phyloP scores from a whole-genome alignment of 345 rosid genomes.

The Cardiospermum halicacabum region DNA sequence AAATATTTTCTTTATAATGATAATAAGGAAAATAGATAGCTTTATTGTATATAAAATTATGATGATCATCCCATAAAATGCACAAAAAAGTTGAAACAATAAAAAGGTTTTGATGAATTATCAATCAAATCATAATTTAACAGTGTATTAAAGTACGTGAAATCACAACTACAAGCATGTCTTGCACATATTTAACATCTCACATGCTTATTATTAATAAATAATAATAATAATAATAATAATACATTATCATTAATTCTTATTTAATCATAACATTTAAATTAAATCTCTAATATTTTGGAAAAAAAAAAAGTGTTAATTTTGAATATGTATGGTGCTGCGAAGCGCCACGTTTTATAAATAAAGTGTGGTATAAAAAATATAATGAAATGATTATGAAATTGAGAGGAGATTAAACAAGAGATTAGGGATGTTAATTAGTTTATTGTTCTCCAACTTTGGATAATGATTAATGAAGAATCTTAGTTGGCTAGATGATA shows the following conservation, averaged over 20 bases:
- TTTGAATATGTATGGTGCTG: no score
- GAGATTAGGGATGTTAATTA: not conserved
- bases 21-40: no score
- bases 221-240: no score
- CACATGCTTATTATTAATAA: no score
- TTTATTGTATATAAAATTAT: no score
- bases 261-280: no score
- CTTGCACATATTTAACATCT: slow-evolving; percentile 7
- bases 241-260: no score
- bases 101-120: not conserved
- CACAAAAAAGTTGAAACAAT: not conserved
- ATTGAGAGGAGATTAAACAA: no score
- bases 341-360: no score
- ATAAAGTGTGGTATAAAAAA: not conserved
- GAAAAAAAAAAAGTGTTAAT: no score
- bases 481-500: not conserved
- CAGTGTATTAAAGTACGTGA: not conserved
- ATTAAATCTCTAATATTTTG: no score
- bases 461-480: not conserved
- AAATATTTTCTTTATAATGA: no score
- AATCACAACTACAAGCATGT: slow-evolving; percentile 8
- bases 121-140: not conserved
- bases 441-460: not conserved
- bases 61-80: not conserved
- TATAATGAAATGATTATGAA: not conserved